Evolutionary conservation across 495 filamentous ascomycete genomes (phyloP).

Genomic region (Trichocladium uniseriatum): DNA sequence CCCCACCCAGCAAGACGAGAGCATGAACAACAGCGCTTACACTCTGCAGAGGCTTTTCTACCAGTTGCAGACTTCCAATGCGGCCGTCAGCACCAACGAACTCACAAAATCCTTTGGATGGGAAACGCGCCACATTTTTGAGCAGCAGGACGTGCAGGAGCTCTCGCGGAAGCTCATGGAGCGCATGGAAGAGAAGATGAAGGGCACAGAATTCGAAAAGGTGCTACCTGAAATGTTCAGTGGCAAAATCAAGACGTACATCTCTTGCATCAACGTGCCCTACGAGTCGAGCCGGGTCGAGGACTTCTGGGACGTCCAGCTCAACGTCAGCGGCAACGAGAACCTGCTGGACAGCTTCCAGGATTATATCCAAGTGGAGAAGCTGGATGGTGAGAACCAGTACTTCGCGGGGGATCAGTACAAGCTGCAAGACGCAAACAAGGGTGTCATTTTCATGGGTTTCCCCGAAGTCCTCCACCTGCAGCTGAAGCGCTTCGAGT

Average conservation of each 20-base stretch:
- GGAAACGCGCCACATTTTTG: conserved; percentile 96
- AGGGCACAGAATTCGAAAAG: conserved; percentile 90
- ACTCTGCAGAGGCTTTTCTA: conserved; percentile 92
- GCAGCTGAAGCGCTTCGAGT: conserved; percentile 96
- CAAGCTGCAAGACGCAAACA: conserved; percentile 91
- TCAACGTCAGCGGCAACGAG: conserved; percentile 91
- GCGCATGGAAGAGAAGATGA: conserved; percentile 92
- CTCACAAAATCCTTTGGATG: conserved; percentile 94
- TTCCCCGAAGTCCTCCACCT: conserved; percentile 94
- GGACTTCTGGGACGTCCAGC: conserved; percentile 98
- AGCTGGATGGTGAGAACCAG: conserved; percentile 95
- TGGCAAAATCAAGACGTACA: conserved; percentile 95
- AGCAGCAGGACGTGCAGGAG: conserved; percentile 98
- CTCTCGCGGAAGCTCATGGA: conserved; percentile 95
- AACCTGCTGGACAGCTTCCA: conserved; percentile 89
- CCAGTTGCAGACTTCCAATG: conserved; percentile 72
- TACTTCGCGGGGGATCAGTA: conserved; percentile 84
- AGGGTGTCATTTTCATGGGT: conserved; percentile 92
- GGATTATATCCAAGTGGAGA: conserved; percentile 94
- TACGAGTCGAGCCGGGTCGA: conserved; percentile 92
- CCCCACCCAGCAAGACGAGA: conserved; percentile 76
- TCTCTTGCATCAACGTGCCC: conserved; percentile 95
- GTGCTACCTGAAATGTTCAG: conserved; percentile 83
- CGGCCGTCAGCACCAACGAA: conserved; percentile 80
- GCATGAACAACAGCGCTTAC: conserved; percentile 79